Percentiles rank a stretch among this genome's conserved stretches.
Conservation (phyloP, 306 rosid species). For the Dicorynia guianensis region DNA sequence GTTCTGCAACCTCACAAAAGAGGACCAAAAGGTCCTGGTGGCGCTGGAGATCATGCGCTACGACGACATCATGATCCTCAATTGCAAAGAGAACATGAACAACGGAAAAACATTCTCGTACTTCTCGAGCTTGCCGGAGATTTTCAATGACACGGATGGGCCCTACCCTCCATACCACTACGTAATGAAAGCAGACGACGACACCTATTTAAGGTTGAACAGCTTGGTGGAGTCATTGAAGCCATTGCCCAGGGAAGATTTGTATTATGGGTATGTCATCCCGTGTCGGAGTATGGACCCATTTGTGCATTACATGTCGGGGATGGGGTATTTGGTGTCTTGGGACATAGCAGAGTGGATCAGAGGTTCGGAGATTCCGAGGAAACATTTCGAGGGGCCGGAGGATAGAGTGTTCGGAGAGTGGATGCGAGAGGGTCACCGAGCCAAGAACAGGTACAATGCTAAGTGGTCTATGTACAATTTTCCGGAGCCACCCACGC, state of each 20-base stretch:
- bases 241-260: slow-evolving; percentile 75
- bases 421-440: slow-evolving; percentile 70
- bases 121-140: slow-evolving; percentile 76
- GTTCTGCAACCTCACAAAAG: slow-evolving; percentile 91
- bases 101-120: slow-evolving; percentile 83
- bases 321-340: slow-evolving; percentile 90
- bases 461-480: slow-evolving; percentile 98
- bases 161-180: slow-evolving; percentile 83
- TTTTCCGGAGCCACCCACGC: slow-evolving; percentile 77
- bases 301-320: slow-evolving; percentile 85
- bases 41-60: slow-evolving; percentile 82
- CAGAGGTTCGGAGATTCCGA: slow-evolving; percentile 73
- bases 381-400: slow-evolving; percentile 75
- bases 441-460: slow-evolving; percentile 74
- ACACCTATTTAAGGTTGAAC: slow-evolving; percentile 68
- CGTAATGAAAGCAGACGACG: slow-evolving; percentile 91
- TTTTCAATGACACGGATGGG: slow-evolving; percentile 53
- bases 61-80: slow-evolving; percentile 83
- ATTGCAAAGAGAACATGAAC: slow-evolving; percentile 96
- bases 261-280: slow-evolving; percentile 90
- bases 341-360: slow-evolving; percentile 98
- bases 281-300: slow-evolving; percentile 98
- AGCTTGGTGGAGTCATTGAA: slow-evolving; percentile 66
- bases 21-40: slow-evolving; percentile 74
- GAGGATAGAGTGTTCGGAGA: slow-evolving; percentile 86